Evolutionary conservation across 2,329 filamentous ascomycete genomes (phyloP).

Genomic region (Fusarium abutilonis): DNA sequence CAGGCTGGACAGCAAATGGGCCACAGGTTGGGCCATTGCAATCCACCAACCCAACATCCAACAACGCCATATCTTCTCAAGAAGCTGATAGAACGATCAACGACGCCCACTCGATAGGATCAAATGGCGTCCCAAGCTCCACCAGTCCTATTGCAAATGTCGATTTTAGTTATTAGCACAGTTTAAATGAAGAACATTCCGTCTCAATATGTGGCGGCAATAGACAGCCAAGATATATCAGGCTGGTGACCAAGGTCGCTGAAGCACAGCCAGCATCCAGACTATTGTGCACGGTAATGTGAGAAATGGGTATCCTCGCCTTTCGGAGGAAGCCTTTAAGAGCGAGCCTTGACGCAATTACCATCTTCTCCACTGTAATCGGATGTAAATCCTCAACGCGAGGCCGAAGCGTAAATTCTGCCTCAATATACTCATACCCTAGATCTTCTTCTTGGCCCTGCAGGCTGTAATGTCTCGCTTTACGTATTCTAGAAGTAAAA

Average conservation of each 20-base stretch:
- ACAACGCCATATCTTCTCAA: slow-evolving; percentile 22
- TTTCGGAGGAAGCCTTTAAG: no score
- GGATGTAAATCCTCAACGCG: no score
- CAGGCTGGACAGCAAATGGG: slow-evolving; percentile 66
- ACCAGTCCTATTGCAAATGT: slow-evolving; percentile 68
- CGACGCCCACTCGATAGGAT: not conserved
- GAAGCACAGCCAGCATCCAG: no score
- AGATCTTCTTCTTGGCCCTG: not conserved
- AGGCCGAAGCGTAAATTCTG: no score
- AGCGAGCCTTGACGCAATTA: no score
- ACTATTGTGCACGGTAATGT: no score
- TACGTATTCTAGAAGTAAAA: not conserved
- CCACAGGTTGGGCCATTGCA: slow-evolving; percentile 31
- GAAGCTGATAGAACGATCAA: not conserved
- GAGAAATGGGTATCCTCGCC: no score
- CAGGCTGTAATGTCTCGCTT: not conserved
- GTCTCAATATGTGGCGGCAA: not conserved
- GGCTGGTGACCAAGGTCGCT: no score
- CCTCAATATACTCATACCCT: not conserved
- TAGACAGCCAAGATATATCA: not conserved
- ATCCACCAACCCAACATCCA: slow-evolving; percentile 43
- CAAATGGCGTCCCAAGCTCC: slow-evolving; percentile 57
- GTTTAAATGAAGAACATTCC: not conserved
- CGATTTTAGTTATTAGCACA: slow-evolving; percentile 68
- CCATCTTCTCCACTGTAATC: no score